Conservation (phyloP, 345 rosid genomes). For the Citrus unshiu region DNA sequence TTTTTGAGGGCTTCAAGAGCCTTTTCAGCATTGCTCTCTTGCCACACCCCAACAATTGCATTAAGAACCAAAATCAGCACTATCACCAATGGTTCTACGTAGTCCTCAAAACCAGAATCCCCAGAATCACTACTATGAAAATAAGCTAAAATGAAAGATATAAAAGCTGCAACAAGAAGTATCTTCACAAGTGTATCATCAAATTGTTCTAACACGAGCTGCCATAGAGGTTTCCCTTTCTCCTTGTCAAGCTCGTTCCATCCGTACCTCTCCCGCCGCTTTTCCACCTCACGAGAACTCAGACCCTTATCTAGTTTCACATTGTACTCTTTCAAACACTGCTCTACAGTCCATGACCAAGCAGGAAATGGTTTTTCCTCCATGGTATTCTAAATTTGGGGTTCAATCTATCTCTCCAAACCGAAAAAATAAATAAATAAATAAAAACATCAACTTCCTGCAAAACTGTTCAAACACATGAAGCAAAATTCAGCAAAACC, state of each 20-base stretch:
- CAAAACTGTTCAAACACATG: conserved; percentile 11
- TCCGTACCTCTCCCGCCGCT: conserved; percentile 56
- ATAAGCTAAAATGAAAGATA: conserved; percentile 79
- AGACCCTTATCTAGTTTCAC: conserved; percentile 72
- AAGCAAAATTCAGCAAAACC: neutral
- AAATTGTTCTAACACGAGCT: conserved; percentile 69
- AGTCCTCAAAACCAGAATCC: conserved; percentile 61
- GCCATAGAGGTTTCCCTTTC: conserved; percentile 89
- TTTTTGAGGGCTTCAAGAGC: conserved; percentile 93
- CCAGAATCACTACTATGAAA: conserved; percentile 48
- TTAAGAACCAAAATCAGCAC: conserved; percentile 68
- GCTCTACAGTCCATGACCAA: conserved; percentile 81
- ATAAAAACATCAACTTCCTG: conserved; percentile 25
- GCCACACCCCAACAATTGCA: conserved; percentile 94
- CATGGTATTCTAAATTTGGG: conserved; percentile 24
- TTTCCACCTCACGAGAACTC: conserved; percentile 56
- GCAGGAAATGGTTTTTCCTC: conserved; percentile 72
- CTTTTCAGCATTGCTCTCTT: conserved; percentile 88
- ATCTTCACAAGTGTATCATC: conserved; percentile 90
- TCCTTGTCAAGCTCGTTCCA: conserved; percentile 86
- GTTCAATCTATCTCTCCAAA: conserved; percentile 20
- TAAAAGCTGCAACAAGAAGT: conserved; percentile 78
- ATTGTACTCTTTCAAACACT: conserved; percentile 63
- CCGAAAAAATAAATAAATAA: neutral
- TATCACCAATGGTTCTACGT: conserved; percentile 88